Evolutionary conservation across 768 basidiomycete species (phyloP), one percentile per base, ranked within the genome.

Genomic region (Hypsizygus marmoreus): DNA sequence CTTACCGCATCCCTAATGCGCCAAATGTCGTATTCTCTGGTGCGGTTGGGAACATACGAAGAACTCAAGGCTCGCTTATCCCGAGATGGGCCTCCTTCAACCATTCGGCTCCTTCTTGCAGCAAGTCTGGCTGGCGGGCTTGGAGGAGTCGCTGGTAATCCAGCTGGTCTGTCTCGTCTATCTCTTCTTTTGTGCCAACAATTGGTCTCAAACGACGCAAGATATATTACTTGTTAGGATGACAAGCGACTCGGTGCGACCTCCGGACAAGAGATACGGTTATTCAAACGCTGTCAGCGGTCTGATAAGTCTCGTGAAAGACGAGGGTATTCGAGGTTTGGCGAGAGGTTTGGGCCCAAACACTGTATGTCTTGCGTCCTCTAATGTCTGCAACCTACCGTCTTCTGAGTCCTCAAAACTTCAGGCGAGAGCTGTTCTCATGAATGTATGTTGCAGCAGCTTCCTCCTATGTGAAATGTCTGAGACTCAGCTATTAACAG

Each of bases 11-110:
- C 91, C 2, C 65, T 92, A 17, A 73, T 93, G 64, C 79, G 92
- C 40, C 92, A 95, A 68, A 92, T 94, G 91, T 84, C 90, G 8
- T 95, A 95, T 59, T 90, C 90, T 0, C 80, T 94, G 35, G 88
- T 91, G 42, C 82, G 92, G 24, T 69, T 94, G 23, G 91, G 91
- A 17, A 79, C 74, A 16, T 93, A 94, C 59, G 92, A 95, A 58
- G 80, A 82, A 40, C 74, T 88, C 61, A 91, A 91, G 58, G 66
- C 69, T 14, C 68, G 68, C 11, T 60, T 90, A 37, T 75, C 80
- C 10, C 61, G 63, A 50, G 64, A 74, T 24, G 75, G 80, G 3
- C 72, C 69, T 9, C 73, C 82, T n/a, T 80, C 80, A 6, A 66
- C 79, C 0, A 55, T 68, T n/a, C 68, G 74, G 23, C 72, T 89